Base-by-base conservation (phyloP, 225 moss, liverwort and hornwort genomes). In the Rhytidiadelphus loreus region DNA sequence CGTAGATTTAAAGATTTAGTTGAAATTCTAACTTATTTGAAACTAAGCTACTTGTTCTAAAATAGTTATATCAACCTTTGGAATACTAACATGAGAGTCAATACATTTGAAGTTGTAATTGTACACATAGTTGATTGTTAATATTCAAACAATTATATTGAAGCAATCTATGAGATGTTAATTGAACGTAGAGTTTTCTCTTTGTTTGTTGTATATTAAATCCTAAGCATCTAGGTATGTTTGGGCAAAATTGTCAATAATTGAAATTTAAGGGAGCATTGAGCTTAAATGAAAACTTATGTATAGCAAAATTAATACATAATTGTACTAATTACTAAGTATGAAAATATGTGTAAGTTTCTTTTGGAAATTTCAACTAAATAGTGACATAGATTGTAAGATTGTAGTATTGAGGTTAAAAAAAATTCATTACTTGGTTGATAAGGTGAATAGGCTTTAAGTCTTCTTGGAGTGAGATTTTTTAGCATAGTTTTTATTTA, bases 181-280 rank as follows among this genome's bases (percentile, higher is more conserved):
- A 70, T 41, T 25, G 39, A 41, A 70, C 43, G 3, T 70, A 41
- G 5, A 26, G 1, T 24, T 70, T 1, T 25, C 10, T 21, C 3
- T 2, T n/a, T 3, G 6, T n/a, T 68, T 21, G 7, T 68, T 13
- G 24, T 8, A 39, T 68, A n/a, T 71, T 15, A 8, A 13, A 13
- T 4, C 2, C 4, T 41, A 41, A 39, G 8, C 39, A 70, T 24
- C 0, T 24, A 1, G 14, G 4, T 41, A 24, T 14, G 2, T 24
- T 7, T 70, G 4, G 39, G 13, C 13, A 69, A 39, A 69, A 69
- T 69, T 69, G 13, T 39, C 39, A 69, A 39, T 39, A 13, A 39
- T 24, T 22, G 7, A 39, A 7, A 13, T 24, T n/a, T 24, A 39
- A 13, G 2, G 39, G 24, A 24, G 8, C 39, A 69, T 23, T 39